Percentiles rank a stretch among this genome's conserved stretches.
These are phyloP conservation scores for Teunomyces lycoperdinae DNA, from an alignment of 805 yeast species.

Conservation along the genomic window DNA sequence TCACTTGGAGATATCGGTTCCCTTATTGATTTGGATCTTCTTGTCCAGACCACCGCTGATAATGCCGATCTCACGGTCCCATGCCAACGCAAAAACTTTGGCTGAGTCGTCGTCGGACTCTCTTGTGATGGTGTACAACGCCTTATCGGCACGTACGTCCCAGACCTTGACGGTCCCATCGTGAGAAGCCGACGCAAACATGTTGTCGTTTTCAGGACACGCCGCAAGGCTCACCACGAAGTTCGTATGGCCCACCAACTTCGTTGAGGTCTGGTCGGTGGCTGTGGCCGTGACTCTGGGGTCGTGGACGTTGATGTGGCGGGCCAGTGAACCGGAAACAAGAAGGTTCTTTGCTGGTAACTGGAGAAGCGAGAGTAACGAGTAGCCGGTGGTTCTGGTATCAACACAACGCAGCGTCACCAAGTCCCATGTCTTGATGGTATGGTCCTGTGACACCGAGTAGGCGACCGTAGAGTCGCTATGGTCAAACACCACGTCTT, in stretches of 20 bases:
- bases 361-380: constrained; percentile 72
- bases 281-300: constrained; percentile 68
- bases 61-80: constrained; percentile 79
- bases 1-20: constrained; percentile 25
- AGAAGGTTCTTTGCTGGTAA: constrained; percentile 66
- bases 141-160: constrained; percentile 86
- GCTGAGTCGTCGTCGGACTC: constrained; percentile 50
- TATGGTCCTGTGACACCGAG: constrained; percentile 94
- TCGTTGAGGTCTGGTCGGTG: constrained; percentile 54
- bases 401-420: constrained; percentile 83
- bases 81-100: constrained; percentile 82
- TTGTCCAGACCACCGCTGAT: constrained; percentile 94
- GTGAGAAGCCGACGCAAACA: constrained; percentile 90
- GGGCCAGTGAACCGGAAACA: constrained; percentile 96
- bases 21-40: constrained; percentile 77
- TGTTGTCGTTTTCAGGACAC: constrained; percentile 73
- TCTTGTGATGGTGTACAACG: constrained; percentile 80
- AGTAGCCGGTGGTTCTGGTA: constrained; percentile 81
- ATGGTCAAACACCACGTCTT: constrained; percentile 72
- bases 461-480: constrained; percentile 80
- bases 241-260: constrained; percentile 85
- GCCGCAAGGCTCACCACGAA: constrained; percentile 80
- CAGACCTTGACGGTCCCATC: constrained; percentile 94
- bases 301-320: constrained; percentile 92
- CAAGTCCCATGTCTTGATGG: constrained; percentile 94